These are phyloP conservation scores for Stenogyne calaminthoides DNA, from an alignment of 305 asterid genomes.

Conservation along the genomic window DNA sequence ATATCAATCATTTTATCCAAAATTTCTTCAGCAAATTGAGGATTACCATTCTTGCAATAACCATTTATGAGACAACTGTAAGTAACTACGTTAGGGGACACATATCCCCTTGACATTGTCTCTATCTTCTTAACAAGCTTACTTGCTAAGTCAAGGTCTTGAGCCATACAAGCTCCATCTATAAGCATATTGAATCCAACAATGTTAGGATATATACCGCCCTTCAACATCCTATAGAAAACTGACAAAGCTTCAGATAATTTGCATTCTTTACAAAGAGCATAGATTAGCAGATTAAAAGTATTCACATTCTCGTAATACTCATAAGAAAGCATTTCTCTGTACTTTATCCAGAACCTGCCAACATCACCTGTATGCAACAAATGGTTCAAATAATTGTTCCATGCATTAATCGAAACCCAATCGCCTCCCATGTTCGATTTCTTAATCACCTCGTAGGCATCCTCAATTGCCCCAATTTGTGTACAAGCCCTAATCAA, in stretches of 20 bases:
- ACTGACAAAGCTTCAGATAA: constrained; percentile 63
- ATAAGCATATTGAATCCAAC: constrained; percentile 71
- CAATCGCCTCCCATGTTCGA: constrained; percentile 35
- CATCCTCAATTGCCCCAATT: constrained; percentile 57
- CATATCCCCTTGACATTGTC: constrained; percentile 48
- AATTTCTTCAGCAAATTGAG: constrained; percentile 48
- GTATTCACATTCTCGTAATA: constrained; percentile 68
- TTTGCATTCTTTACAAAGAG: constrained; percentile 61
- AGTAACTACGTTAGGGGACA: constrained; percentile 52
- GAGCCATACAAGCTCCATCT: constrained; percentile 62
- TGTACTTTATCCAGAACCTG: constrained; percentile 54
- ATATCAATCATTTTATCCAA: constrained; percentile 48
- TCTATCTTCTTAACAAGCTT: constrained; percentile 49
- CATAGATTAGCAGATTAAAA: constrained; percentile 59
- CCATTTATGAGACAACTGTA: constrained; percentile 71
- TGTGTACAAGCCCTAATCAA: constrained; percentile 72
- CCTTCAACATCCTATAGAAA: constrained; percentile 67
- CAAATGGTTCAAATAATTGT: constrained; percentile 70
- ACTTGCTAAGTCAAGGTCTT: constrained; percentile 52
- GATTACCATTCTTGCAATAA: constrained; percentile 63
- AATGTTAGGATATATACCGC: constrained; percentile 60
- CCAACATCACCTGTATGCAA: constrained; percentile 53
- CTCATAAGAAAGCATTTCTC: constrained; percentile 61
- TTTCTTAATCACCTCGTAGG: constrained; percentile 57
- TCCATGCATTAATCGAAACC: constrained; percentile 73